Evolutionary conservation across 768 basidiomycete genomes (phyloP).

Genomic region (Lentinula raphanica): DNA sequence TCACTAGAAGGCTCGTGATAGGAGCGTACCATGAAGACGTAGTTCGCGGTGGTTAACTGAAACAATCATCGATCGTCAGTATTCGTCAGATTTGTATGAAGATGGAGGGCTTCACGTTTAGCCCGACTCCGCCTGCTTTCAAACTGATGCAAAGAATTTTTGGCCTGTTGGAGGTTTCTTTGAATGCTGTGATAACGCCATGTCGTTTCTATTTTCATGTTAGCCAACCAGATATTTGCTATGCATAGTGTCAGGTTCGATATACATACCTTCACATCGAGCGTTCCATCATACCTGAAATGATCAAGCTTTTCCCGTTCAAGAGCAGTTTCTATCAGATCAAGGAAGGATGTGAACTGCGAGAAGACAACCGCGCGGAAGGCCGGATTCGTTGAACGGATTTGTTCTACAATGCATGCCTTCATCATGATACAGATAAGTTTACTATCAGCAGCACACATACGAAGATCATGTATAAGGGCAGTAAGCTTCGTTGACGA

Average conservation of each 20-base stretch:
- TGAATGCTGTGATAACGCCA: constrained; percentile 74
- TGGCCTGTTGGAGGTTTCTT: constrained; percentile 57
- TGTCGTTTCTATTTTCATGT: constrained; percentile 43
- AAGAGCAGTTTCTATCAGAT: constrained; percentile 69
- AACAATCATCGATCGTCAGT: neutral
- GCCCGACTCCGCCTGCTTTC: constrained; percentile 89
- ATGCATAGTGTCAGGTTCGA: neutral
- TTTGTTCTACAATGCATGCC: constrained; percentile 41
- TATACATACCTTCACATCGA: constrained; percentile 62
- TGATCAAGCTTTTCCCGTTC: constrained; percentile 64
- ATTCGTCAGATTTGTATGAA: neutral
- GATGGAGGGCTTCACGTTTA: constrained; percentile 53
- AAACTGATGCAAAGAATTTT: constrained; percentile 75
- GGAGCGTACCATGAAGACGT: constrained; percentile 72
- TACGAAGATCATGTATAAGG: constrained; percentile 66
- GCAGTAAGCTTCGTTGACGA: constrained; percentile 92
- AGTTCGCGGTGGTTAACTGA: constrained; percentile 72
- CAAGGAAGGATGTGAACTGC: constrained; percentile 84
- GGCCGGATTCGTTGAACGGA: constrained; percentile 65
- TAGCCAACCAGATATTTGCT: neutral
- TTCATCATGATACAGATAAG: neutral
- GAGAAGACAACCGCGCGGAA: constrained; percentile 88
- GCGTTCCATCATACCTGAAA: constrained; percentile 87
- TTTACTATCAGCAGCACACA: neutral
- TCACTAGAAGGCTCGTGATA: neutral